phyloP scores from a whole-genome alignment of 2,329 filamentous ascomycete genomes.

The Basipetospora chlamydospora region DNA sequence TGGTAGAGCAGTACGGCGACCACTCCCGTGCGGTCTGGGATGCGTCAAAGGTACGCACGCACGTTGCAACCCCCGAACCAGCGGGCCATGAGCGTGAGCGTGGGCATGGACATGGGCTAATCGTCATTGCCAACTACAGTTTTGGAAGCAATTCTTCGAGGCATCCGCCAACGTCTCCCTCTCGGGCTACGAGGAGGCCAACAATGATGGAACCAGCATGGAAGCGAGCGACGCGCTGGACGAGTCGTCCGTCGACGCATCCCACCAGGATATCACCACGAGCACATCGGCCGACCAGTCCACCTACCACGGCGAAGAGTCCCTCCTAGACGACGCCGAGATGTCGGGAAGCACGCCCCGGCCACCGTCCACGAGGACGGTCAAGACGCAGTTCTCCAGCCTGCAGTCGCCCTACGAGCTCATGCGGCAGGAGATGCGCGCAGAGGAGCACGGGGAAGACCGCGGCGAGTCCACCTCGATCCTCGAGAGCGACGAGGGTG shows the following conservation, averaged over 20 bases:
- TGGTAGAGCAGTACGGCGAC: constrained; percentile 90
- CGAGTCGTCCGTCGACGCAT: constrained; percentile 15
- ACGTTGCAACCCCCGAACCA: neutral
- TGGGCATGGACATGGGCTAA: constrained; percentile 2
- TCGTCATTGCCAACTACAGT: constrained; percentile 34
- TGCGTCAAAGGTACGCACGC: constrained; percentile 60
- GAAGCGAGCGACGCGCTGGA: constrained; percentile 42
- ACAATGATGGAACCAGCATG: constrained; percentile 38
- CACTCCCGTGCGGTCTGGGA: constrained; percentile 94
- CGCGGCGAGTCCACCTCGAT: constrained; percentile 19
- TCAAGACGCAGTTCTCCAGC: constrained; percentile 40
- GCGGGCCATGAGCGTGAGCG: neutral
- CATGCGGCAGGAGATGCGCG: constrained; percentile 51
- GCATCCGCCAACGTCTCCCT: constrained; percentile 94
- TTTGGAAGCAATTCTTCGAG: constrained; percentile 99
- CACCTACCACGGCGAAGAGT: constrained; percentile 39
- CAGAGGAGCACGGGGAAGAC: constrained; percentile 25
- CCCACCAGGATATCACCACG: constrained; percentile 27
- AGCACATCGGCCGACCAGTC: constrained; percentile 23
- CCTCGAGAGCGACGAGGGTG: constrained; percentile 13
- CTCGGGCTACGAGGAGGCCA: constrained; percentile 80
- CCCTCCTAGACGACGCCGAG: constrained; percentile 50
- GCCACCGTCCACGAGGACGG: constrained; percentile 34
- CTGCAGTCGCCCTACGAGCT: constrained; percentile 66
- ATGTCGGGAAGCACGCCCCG: constrained; percentile 56